These are phyloP conservation scores for Thelonectria rubi DNA, from an alignment of 2,329 filamentous ascomycete species.

Conservation along the genomic window DNA sequence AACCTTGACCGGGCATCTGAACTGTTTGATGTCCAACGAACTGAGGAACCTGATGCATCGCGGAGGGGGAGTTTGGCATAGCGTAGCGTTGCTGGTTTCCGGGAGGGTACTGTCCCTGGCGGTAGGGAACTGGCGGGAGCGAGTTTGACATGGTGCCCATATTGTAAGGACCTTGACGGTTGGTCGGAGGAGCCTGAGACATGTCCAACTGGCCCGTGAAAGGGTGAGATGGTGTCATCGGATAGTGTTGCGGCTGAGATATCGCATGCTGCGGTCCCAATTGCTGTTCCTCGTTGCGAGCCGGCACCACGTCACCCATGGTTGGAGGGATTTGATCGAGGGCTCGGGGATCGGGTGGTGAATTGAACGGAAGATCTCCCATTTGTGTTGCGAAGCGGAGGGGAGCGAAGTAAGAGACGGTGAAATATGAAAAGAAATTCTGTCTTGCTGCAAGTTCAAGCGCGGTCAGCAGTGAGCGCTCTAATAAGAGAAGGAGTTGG, in stretches of 20 bases:
- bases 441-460: not conserved
- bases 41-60: conserved; percentile 53
- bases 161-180: conserved; percentile 52
- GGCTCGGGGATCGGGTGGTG: conserved; percentile 27
- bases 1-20: conserved; percentile 53
- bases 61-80: conserved; percentile 48
- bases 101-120: conserved; percentile 50
- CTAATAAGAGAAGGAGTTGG: not conserved
- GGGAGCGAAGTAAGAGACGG: conserved; percentile 11
- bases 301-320: conserved; percentile 17
- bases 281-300: conserved; percentile 21
- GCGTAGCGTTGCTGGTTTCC: conserved; percentile 48
- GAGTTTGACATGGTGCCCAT: conserved; percentile 57
- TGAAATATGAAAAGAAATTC: not conserved
- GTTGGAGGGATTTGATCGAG: conserved; percentile 23
- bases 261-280: conserved; percentile 32
- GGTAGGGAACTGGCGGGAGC: conserved; percentile 54
- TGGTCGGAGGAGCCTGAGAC: conserved; percentile 39
- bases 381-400: conserved; percentile 25
- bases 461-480: conserved; percentile 1
- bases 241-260: conserved; percentile 38
- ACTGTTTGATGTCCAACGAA: conserved; percentile 52
- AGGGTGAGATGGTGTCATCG: conserved; percentile 49
- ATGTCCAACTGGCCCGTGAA: conserved; percentile 56
- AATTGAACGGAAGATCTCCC: conserved; percentile 36